Evolutionary conservation across 345 rosid genomes (phyloP), one percentile per base, ranked within the genome.

Genomic region (Chamaenerion angustifolium): DNA sequence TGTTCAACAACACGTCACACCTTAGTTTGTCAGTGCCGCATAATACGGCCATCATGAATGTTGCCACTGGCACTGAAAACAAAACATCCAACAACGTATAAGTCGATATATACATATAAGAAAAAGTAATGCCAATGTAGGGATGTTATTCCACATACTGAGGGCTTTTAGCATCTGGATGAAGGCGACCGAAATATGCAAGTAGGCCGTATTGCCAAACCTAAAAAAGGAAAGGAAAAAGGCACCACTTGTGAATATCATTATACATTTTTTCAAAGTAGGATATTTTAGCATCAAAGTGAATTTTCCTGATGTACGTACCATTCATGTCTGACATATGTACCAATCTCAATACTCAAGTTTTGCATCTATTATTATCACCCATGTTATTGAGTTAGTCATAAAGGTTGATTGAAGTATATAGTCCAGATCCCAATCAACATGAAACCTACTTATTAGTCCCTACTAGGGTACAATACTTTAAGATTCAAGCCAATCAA

Each of bases 81-180:
- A 68, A 21, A 21, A 21, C 2, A 21, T n/a, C 25, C 25, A 56
- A 72, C 52, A 25, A 74, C 11, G 31, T 46, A 69, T 31, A 31
- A 31, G 37, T 31, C 1, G 1, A 31, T 31, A 31, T 31, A 31
- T 31, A 8, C n/a, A n/a, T n/a, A n/a, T n/a, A 31, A 31, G 7
- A 31, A 31, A 3, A 4, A 31, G 37, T 31, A 5, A 31, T 31
- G 37, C 7, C 3, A 31, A 31, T 31, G 37, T 31, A 7, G 37
- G 37, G 37, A 31, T 31, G 37, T 7, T 31, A 31, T 31, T 65
- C 46, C 52, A 73, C 96, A 59, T 88, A 93, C 99, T 93, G 62
- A 88, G 65, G 65, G 99, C 99, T 73, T 93, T 88, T 41, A 93
- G 95, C 99, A 92, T 92, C 82, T 92, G 98, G 70, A 87, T 87